Percentiles rank a stretch among this genome's conserved stretches.
phyloP scores from a whole-genome alignment of 371 early-diverging fungal genomes.

The Mucor circinelloides region DNA sequence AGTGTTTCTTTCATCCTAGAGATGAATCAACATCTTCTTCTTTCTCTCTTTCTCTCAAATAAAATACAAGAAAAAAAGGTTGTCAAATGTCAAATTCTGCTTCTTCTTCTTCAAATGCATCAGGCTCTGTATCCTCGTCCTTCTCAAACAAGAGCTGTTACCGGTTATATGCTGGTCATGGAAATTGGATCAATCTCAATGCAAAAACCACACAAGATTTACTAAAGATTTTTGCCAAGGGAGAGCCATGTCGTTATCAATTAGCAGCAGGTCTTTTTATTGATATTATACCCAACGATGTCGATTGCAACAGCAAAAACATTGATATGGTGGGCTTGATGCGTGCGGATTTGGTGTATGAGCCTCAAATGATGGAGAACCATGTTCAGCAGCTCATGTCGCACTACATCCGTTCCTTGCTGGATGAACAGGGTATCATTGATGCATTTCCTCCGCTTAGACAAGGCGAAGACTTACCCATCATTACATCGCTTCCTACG shows the following conservation, averaged over 20 bases:
- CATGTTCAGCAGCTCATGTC: slow-evolving; percentile 28
- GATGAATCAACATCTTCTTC: neutral
- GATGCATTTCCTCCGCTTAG: slow-evolving; percentile 49
- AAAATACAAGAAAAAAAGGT: neutral
- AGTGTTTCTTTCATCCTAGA: neutral
- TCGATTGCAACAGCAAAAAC: slow-evolving; percentile 49
- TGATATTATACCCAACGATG: slow-evolving; percentile 50
- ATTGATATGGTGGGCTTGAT: slow-evolving; percentile 44
- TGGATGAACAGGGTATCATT: slow-evolving; percentile 45
- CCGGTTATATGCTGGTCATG: slow-evolving; percentile 46
- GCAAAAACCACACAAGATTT: slow-evolving; percentile 40
- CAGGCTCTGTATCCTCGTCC: neutral
- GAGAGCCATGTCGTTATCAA: slow-evolving; percentile 39
- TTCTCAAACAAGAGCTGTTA: slow-evolving; percentile 24
- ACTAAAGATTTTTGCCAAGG: slow-evolving; percentile 31
- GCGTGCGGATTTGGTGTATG: slow-evolving; percentile 46
- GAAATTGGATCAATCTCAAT: slow-evolving; percentile 46
- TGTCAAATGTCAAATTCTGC: slow-evolving; percentile 5
- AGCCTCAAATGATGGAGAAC: slow-evolving; percentile 15
- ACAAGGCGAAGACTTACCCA: slow-evolving; percentile 28
- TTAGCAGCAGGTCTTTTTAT: slow-evolving; percentile 33
- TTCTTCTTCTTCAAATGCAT: neutral
- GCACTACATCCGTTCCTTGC: slow-evolving; percentile 26
- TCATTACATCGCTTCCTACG: slow-evolving; percentile 29
- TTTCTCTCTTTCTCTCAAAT: neutral